These are phyloP conservation scores for Coemansia sp. DNA, from an alignment of 192 early-diverging fungal genomes.

Conservation along the genomic window DNA sequence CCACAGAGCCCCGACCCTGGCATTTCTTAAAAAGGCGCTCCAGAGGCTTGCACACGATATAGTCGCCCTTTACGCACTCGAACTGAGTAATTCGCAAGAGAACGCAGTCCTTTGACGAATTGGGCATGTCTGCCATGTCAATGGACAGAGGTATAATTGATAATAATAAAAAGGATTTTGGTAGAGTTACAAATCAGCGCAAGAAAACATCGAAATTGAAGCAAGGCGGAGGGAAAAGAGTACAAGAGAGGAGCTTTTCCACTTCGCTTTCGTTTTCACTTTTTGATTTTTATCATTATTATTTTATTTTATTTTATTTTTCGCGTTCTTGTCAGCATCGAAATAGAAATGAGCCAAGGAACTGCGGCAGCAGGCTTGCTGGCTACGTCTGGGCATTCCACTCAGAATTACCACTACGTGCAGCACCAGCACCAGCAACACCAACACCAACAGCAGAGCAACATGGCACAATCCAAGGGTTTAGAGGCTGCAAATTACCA, in stretches of 20 bases:
- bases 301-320: background rate
- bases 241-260: background rate
- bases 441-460: slow-evolving; percentile 22
- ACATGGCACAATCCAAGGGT: slow-evolving; percentile 28
- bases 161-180: background rate
- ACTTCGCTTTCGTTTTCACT: too few relatives aligned
- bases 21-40: slow-evolving; percentile 54
- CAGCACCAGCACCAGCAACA: slow-evolving; percentile 39
- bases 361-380: slow-evolving; percentile 20
- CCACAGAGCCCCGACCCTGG: slow-evolving; percentile 33
- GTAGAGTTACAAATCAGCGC: background rate
- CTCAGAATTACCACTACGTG: slow-evolving; percentile 32
- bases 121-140: background rate
- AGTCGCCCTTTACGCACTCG: slow-evolving; percentile 33
- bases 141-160: background rate
- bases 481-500: slow-evolving; percentile 40
- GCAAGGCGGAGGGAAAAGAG: background rate
- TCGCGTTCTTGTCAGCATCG: background rate
- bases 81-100: slow-evolving; percentile 39
- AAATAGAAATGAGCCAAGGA: slow-evolving; percentile 31
- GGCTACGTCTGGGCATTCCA: slow-evolving; percentile 12
- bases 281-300: too few relatives aligned
- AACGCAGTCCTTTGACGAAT: slow-evolving; percentile 32
- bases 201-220: background rate
- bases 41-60: slow-evolving; percentile 36